Percentiles rank a stretch among this genome's conserved stretches.
These are phyloP conservation scores for Pythium pyrilobum DNA, from an alignment of 352 stramenopile genomes.

Conservation along the genomic window DNA sequence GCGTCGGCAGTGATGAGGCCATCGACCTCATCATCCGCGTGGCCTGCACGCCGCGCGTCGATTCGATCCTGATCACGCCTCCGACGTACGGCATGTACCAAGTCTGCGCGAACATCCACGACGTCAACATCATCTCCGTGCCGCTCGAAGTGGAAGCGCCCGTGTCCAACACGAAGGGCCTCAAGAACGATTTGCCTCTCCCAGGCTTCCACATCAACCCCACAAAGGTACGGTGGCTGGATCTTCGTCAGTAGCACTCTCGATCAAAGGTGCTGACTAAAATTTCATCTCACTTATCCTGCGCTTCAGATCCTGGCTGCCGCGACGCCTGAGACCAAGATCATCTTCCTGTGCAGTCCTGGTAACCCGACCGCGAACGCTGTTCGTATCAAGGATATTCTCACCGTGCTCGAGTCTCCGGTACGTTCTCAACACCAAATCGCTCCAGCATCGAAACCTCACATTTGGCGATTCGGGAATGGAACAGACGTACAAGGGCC, in stretches of 20 bases:
- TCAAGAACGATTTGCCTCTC: constrained; percentile 48
- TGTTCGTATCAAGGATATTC: constrained; percentile 88
- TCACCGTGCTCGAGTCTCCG: constrained; percentile 81
- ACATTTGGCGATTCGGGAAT: not conserved
- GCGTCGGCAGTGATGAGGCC: constrained; percentile 97
- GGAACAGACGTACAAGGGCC: constrained; percentile 72
- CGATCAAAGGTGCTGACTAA: too few relatives aligned
- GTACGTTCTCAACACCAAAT: constrained; percentile 23
- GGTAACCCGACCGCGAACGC: constrained; percentile 97
- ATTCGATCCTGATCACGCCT: constrained; percentile 95
- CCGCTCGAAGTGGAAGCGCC: constrained; percentile 81
- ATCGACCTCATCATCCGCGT: constrained; percentile 98
- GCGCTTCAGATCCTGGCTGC: constrained; percentile 89
- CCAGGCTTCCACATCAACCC: constrained; percentile 83
- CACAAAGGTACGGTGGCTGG: constrained; percentile 31
- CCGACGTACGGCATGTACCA: constrained; percentile 99
- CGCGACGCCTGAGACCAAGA: constrained; percentile 89
- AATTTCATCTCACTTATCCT: too few relatives aligned
- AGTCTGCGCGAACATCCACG: constrained; percentile 97
- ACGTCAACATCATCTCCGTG: constrained; percentile 92
- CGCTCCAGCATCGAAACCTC: too few relatives aligned
- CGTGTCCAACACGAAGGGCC: constrained; percentile 51
- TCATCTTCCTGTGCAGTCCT: constrained; percentile 97
- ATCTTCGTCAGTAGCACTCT: not conserved
- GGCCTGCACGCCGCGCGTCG: constrained; percentile 90